Conservation (phyloP, 2,329 filamentous ascomycete species). For the Monilinia vaccinii-corymbosi region DNA sequence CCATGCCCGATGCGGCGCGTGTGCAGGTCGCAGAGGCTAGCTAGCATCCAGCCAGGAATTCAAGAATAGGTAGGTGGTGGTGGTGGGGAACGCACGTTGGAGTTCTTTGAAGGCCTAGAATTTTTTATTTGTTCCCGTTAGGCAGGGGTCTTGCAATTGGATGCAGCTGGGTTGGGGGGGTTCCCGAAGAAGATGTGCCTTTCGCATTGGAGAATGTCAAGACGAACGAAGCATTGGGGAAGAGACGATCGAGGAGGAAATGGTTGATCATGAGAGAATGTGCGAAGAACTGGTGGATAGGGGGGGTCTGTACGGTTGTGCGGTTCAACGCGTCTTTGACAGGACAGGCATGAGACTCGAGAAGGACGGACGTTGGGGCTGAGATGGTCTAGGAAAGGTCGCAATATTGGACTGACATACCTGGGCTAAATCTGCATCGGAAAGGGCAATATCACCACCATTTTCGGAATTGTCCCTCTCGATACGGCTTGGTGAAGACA, state of each 20-base stretch:
- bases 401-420: not conserved
- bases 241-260: not conserved
- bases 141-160: constrained; percentile 1
- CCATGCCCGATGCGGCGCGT: too few relatives aligned
- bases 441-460: not conserved
- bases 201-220: not conserved
- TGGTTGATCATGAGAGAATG: not conserved
- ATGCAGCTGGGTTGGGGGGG: not conserved
- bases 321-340: not conserved
- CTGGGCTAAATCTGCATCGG: constrained; percentile 2
- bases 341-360: not conserved
- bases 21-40: too few relatives aligned
- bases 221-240: not conserved
- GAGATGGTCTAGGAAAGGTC: not conserved
- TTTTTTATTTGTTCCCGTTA: not conserved
- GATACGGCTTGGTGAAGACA: not conserved
- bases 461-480: not conserved
- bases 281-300: not conserved
- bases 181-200: not conserved
- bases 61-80: not conserved
- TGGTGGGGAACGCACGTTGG: constrained; percentile 4
- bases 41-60: too few relatives aligned
- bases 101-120: constrained; percentile 10
- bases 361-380: not conserved
- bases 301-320: too few relatives aligned